Base-by-base conservation (phyloP, 208 protist species). In the Sergeia podlipaevii region DNA sequence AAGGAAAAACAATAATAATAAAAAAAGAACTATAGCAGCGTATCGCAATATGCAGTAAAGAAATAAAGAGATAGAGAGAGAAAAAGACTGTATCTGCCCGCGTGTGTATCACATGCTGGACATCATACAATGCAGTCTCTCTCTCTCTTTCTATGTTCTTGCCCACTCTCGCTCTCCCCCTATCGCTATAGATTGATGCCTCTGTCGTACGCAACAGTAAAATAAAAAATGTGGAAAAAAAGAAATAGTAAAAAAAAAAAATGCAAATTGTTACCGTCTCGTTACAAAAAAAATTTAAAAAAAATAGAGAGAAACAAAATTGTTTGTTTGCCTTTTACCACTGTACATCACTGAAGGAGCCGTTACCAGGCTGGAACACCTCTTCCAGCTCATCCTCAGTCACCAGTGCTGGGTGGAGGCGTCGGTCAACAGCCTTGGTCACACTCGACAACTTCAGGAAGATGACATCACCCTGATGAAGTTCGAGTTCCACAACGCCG, bases 401-500 rank as follows among this genome's bases (percentile, higher is more conserved):
- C 39, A 89, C 70, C 37, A 91, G 42, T 34, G 49, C 53, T 43
- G 66, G 64, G 33, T 59, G 53, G 10, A 74, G 33, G 41, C 77
- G 85, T 29, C 69, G 64, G 46, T 73, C 57, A 11, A 70, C 66
- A 2, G 58, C 58, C 53, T 79, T 74, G 36, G 30, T 33, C 37
- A 89, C 80, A 21, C 89, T 61, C 38, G 85, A 92, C 67, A 90
- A 58, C 76, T 92, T 86, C 50, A 91, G 44, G 56, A 91, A 88
- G 56, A 94, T 89, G 41, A 92, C 70, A 50, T 95, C 85, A 33
- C 91, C 91, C 63, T 93, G 79, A 70, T 97, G 78, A 49, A 91
- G 50, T 64, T 91, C 84, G 20, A 96, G 57, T 75, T 89, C 87
- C 34, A 96, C 84, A 3, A 92, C 84, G 17, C 87, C 90, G 34